A percentile compares a stretch with the other conserved stretches of the same genome.
Evolutionary conservation across 148 eudicot genomes (phyloP).

Genomic region (Gaultheria prostrata): DNA sequence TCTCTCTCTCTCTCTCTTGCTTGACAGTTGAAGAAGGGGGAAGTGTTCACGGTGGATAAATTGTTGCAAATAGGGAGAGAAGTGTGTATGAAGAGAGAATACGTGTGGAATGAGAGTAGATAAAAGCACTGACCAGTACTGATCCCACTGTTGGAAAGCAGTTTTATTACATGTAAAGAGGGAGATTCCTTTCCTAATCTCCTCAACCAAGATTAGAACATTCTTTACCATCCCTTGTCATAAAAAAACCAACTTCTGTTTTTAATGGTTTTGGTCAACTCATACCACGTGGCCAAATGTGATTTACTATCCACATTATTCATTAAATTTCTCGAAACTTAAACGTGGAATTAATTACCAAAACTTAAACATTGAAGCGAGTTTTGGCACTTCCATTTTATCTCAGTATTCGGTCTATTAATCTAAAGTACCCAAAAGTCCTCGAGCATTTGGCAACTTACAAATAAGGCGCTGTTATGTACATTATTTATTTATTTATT

Average conservation of each 20-base stretch:
- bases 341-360: too few species aligned
- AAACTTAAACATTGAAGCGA: too few species aligned
- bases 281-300: background rate
- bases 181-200: background rate
- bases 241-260: background rate
- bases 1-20: background rate
- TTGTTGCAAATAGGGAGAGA: background rate
- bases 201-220: constrained; percentile 5
- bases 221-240: background rate
- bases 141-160: background rate
- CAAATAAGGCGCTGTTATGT: too few species aligned
- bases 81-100: background rate
- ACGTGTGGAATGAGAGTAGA: background rate
- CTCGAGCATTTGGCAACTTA: too few species aligned
- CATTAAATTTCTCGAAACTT: too few species aligned
- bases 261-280: background rate
- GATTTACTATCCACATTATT: background rate
- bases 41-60: background rate
- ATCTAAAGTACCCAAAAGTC: too few species aligned
- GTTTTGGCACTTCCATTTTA: too few species aligned
- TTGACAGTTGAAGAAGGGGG: background rate
- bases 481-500: too few species aligned
- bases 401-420: too few species aligned
- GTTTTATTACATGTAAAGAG: background rate
- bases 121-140: background rate